phyloP scores from a whole-genome alignment of 1,139 yeast genomes.

The Arxiozyma slooffiae region DNA sequence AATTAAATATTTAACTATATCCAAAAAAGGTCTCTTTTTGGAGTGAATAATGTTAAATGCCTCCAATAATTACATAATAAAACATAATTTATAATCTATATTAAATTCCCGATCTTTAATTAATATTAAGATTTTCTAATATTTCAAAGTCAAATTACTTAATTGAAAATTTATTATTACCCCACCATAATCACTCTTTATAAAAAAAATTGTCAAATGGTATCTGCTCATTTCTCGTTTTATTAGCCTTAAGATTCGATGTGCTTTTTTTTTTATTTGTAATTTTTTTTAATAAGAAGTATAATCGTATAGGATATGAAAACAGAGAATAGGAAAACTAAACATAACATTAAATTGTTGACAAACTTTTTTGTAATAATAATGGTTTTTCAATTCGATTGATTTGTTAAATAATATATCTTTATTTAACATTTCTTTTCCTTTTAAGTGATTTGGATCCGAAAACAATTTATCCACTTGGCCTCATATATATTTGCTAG shows the following conservation, averaged over 20 bases:
- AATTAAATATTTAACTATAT: conserved; percentile 13
- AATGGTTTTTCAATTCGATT: background rate
- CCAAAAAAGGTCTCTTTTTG: background rate
- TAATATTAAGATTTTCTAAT: background rate
- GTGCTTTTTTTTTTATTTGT: conserved; percentile 14
- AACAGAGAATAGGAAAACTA: conserved; percentile 24
- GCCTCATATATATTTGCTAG: background rate
- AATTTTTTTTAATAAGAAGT: conserved; percentile 10
- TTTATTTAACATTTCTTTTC: background rate
- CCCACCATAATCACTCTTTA: background rate
- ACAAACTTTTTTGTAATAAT: background rate
- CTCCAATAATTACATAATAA: background rate
- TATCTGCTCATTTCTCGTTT: background rate
- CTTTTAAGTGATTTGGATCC: background rate
- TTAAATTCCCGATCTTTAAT: background rate
- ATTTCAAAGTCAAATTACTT: background rate
- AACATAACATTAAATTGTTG: conserved; percentile 24
- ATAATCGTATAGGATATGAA: conserved; percentile 19
- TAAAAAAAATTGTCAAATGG: background rate
- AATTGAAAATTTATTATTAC: background rate
- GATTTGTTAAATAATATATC: background rate
- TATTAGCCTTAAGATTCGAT: conserved; percentile 11
- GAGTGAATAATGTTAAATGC: background rate
- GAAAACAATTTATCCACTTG: background rate
- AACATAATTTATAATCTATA: background rate